Conservation (phyloP, 768 basidiomycete genomes). For the Boletus edulis region DNA sequence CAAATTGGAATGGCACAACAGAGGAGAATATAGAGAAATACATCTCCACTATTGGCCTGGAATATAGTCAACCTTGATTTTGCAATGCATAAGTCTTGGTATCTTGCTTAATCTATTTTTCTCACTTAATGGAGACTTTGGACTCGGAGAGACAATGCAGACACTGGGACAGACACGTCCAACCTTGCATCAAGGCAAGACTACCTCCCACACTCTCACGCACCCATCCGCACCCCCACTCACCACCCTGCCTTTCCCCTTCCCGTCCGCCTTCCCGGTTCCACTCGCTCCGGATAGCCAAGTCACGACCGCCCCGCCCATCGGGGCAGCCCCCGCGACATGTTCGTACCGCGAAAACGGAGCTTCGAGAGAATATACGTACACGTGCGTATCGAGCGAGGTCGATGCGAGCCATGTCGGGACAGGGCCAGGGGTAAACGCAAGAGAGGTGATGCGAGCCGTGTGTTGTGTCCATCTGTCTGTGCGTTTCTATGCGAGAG, state of each 20-base stretch:
- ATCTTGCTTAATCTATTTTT: too few relatives aligned
- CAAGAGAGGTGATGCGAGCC: slow-evolving; percentile 73
- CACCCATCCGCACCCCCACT: slow-evolving; percentile 83
- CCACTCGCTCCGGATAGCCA: slow-evolving; percentile 48
- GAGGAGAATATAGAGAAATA: too few relatives aligned
- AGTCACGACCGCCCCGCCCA: slow-evolving; percentile 77
- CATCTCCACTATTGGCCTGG: too few relatives aligned
- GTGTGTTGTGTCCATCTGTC: slow-evolving; percentile 86
- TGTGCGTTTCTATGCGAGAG: slow-evolving; percentile 50
- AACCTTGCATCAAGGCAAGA: slow-evolving; percentile 22
- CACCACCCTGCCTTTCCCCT: slow-evolving; percentile 53
- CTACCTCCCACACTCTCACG: slow-evolving; percentile 68
- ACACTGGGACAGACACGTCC: not conserved
- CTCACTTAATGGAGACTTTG: too few relatives aligned
- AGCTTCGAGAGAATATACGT: slow-evolving; percentile 76
- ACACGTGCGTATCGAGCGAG: slow-evolving; percentile 91
- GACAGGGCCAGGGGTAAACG: slow-evolving; percentile 37
- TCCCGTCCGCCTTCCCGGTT: slow-evolving; percentile 11
- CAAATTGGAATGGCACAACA: too few relatives aligned
- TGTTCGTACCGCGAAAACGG: slow-evolving; percentile 66
- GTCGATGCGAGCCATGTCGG: slow-evolving; percentile 75
- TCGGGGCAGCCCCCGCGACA: slow-evolving; percentile 83
- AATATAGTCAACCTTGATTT: too few relatives aligned
- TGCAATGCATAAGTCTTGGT: too few relatives aligned
- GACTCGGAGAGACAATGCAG: too few relatives aligned